Evolutionary conservation across 805 yeast genomes (phyloP).

Genomic region (Saccharomycopsis sp.): DNA sequence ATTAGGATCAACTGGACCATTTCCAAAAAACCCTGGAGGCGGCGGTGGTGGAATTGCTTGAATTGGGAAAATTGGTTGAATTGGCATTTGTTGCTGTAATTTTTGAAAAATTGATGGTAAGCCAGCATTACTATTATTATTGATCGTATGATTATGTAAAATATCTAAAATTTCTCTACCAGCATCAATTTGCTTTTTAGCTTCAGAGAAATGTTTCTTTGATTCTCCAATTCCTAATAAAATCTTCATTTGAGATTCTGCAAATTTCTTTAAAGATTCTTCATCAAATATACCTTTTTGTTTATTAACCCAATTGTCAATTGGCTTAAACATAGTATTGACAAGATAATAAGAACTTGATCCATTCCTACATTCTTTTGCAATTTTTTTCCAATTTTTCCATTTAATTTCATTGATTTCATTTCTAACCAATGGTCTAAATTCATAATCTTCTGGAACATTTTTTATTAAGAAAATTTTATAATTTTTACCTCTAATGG

Average conservation of each 20-base stretch:
- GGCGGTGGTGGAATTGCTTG: neutral
- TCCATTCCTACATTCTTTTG: constrained; percentile 22
- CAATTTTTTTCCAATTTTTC: constrained; percentile 46
- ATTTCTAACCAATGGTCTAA: constrained; percentile 74
- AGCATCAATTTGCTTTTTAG: constrained; percentile 38
- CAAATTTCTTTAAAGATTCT: constrained; percentile 48
- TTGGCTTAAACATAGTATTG: constrained; percentile 38
- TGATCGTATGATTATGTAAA: constrained; percentile 28
- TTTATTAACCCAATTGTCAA: constrained; percentile 44
- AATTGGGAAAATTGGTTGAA: neutral
- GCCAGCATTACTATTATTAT: neutral
- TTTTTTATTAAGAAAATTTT: constrained; percentile 69
- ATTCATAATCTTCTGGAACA: constrained; percentile 66
- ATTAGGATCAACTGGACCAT: too few species aligned
- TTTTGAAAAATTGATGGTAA: constrained; percentile 11
- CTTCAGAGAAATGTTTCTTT: constrained; percentile 21
- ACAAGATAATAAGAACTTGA: constrained; percentile 33
- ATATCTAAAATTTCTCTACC: constrained; percentile 68
- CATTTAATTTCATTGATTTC: constrained; percentile 82
- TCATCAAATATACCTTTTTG: constrained; percentile 40
- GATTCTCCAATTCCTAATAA: constrained; percentile 46
- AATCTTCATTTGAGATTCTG: constrained; percentile 54
- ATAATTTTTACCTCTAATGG: constrained; percentile 73
- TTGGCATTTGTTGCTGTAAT: constrained; percentile 3
- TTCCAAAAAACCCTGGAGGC: constrained; percentile 3